phyloP scores from a whole-genome alignment of 2,329 filamentous ascomycete genomes.

The Nigrospora osmanthi region DNA sequence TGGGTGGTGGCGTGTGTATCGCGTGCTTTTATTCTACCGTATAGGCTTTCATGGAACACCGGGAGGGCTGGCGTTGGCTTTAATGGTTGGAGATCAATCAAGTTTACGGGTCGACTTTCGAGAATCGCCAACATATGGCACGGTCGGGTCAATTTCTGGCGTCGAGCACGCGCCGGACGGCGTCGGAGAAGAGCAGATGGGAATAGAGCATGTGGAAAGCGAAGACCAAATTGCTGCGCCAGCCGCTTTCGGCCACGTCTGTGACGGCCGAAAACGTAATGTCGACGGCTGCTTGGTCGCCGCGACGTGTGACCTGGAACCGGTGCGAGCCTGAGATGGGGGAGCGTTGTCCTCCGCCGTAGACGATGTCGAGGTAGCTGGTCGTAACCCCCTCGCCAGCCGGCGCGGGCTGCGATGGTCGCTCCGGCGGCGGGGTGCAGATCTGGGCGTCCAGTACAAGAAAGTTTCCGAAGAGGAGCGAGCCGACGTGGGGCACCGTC shows the following conservation, averaged over 20 bases:
- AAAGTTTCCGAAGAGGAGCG: slow-evolving; percentile 1
- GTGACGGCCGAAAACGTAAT: not conserved
- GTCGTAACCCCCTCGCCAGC: not conserved
- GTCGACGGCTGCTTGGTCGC: not conserved
- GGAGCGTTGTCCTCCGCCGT: not conserved
- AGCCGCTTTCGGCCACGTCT: not conserved
- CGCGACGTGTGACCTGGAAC: not conserved
- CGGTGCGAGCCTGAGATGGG: not conserved
- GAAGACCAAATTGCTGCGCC: not conserved
- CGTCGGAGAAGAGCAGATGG: not conserved
- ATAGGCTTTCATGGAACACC: too few species aligned
- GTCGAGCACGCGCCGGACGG: not conserved
- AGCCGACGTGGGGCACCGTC: not conserved
- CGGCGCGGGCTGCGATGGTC: too few species aligned
- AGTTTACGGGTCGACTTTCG: too few species aligned
- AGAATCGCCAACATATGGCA: too few species aligned
- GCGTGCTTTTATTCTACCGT: too few species aligned
- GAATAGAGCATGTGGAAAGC: not conserved
- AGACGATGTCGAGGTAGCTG: not conserved
- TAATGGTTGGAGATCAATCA: too few species aligned
- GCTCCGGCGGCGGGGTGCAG: too few species aligned
- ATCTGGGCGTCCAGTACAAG: not conserved
- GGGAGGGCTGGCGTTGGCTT: too few species aligned
- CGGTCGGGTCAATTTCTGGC: too few species aligned
- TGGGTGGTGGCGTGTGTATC: too few species aligned